Conservation (phyloP, 352 stramenopile species). For the Achlya hypogyna region DNA sequence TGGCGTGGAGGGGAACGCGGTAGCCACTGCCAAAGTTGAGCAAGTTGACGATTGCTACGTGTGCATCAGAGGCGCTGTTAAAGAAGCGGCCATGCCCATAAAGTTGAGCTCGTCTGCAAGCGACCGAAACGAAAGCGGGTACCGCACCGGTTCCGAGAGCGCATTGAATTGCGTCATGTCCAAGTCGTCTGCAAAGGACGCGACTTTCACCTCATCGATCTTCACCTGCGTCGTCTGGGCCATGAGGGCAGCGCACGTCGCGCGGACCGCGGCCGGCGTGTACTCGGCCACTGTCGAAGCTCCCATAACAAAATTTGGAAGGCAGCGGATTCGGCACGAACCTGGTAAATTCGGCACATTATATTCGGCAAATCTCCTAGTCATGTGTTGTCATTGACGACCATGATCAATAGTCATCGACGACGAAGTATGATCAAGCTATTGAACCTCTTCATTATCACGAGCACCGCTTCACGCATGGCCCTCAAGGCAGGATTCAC, state of each 20-base stretch:
- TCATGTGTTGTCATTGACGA: too few species aligned
- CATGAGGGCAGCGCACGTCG: constrained; percentile 43
- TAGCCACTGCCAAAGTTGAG: constrained; percentile 77
- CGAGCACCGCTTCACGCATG: too few species aligned
- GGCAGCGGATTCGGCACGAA: not conserved
- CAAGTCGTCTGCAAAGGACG: constrained; percentile 39
- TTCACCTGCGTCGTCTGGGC: constrained; percentile 36
- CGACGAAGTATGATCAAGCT: too few species aligned
- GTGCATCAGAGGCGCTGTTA: not conserved
- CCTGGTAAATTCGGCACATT: constrained; percentile 1
- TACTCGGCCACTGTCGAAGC: not conserved
- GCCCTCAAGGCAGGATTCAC: too few species aligned
- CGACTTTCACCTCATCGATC: constrained; percentile 40
- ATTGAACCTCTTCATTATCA: too few species aligned
- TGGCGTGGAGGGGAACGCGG: constrained; percentile 69
- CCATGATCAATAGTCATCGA: too few species aligned
- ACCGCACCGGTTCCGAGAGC: constrained; percentile 39
- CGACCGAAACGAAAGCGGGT: constrained; percentile 68
- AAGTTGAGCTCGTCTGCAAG: constrained; percentile 71
- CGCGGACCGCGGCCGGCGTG: constrained; percentile 28
- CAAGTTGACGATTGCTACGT: constrained; percentile 46
- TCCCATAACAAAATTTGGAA: constrained; percentile 1
- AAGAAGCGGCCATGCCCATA: constrained; percentile 34
- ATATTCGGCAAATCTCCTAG: not conserved
- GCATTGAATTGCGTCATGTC: constrained; percentile 42